Conservation (phyloP, 1,139 yeast genomes). For the Kurtzmaniella quercitrusa region DNA sequence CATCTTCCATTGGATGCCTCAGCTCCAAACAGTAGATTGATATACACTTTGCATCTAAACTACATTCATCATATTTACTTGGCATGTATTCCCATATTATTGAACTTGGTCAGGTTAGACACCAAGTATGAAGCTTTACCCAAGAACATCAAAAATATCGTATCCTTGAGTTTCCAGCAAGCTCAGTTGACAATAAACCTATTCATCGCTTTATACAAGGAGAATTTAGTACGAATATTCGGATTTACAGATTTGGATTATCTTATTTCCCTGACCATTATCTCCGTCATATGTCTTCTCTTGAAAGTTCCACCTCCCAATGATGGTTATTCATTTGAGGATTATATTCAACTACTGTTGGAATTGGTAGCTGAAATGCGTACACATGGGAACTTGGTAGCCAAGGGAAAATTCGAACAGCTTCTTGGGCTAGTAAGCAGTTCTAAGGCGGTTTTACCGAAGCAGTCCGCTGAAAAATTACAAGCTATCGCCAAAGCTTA, state of each 20-base stretch:
- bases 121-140: slow-evolving; percentile 13
- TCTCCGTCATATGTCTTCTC: slow-evolving; percentile 20
- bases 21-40: slow-evolving; percentile 15
- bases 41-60: slow-evolving; percentile 25
- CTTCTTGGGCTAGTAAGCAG: slow-evolving; percentile 14
- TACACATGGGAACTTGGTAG: slow-evolving; percentile 20
- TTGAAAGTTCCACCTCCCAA: slow-evolving; percentile 9
- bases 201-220: slow-evolving; percentile 18
- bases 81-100: slow-evolving; percentile 23
- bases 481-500: neutral
- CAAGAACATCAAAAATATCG: slow-evolving; percentile 17
- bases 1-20: slow-evolving; percentile 10
- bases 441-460: slow-evolving; percentile 9
- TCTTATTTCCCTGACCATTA: slow-evolving; percentile 18
- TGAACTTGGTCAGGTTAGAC: slow-evolving; percentile 14
- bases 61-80: slow-evolving; percentile 27
- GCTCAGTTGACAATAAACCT: slow-evolving; percentile 23
- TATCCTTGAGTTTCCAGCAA: slow-evolving; percentile 18
- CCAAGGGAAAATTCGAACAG: slow-evolving; percentile 21
- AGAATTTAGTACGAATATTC: slow-evolving; percentile 16
- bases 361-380: slow-evolving; percentile 21
- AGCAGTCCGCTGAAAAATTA: slow-evolving; percentile 4
- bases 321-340: slow-evolving; percentile 13
- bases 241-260: slow-evolving; percentile 28
- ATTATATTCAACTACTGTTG: slow-evolving; percentile 18